Evolutionary conservation across 2,329 filamentous ascomycete species (phyloP).

Genomic region (Aspergillus versicolor): DNA sequence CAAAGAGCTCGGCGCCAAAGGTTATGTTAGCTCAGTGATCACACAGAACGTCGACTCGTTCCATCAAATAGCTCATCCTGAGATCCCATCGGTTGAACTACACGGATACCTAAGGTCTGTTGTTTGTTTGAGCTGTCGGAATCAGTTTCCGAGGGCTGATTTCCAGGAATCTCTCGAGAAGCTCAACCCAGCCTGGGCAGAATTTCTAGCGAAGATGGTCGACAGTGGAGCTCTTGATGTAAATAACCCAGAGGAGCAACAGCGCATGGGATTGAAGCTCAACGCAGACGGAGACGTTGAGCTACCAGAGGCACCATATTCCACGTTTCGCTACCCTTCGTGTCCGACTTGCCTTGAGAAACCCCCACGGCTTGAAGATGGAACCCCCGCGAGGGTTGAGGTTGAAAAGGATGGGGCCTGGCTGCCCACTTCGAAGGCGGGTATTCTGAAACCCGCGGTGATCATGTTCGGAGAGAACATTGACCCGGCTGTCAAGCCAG

Average conservation of each 20-base stretch:
- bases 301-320: constrained; percentile 80
- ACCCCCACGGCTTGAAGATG: constrained; percentile 58
- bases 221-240: constrained; percentile 73
- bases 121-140: constrained; percentile 76
- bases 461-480: constrained; percentile 97
- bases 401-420: constrained; percentile 81
- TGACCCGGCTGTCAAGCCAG: constrained; percentile 63
- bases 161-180: constrained; percentile 75
- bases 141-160: constrained; percentile 65
- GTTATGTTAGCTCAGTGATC: constrained; percentile 72
- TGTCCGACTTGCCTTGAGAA: constrained; percentile 75
- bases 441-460: constrained; percentile 87
- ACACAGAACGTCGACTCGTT: constrained; percentile 99
- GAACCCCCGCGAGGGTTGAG: constrained; percentile 59
- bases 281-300: constrained; percentile 97
- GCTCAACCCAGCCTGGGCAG: constrained; percentile 84
- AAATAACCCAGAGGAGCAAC: constrained; percentile 70
- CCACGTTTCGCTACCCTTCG: constrained; percentile 84
- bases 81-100: constrained; percentile 74
- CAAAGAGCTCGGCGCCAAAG: constrained; percentile 67
- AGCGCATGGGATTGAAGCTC: constrained; percentile 69
- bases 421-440: constrained; percentile 64
- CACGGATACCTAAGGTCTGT: constrained; percentile 86
- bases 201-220: constrained; percentile 70
- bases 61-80: constrained; percentile 73